These are phyloP conservation scores for Ustilago tritici DNA, from an alignment of 1,284 basidiomycete genomes.

Conservation along the genomic window DNA sequence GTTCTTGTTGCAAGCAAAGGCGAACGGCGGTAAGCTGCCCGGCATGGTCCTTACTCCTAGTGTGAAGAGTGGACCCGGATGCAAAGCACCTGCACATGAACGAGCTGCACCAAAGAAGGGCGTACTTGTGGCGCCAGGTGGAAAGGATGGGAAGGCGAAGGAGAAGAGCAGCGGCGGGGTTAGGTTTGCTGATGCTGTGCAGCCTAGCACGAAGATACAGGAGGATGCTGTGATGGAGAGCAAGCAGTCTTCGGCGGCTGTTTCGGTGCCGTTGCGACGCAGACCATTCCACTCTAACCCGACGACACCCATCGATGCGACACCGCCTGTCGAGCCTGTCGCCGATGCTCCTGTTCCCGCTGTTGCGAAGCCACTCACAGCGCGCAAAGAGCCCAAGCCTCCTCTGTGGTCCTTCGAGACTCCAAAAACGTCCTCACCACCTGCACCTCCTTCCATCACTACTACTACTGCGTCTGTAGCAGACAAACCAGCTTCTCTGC, in stretches of 20 bases:
- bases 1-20: conserved; percentile 22
- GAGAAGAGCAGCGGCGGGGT: conserved; percentile 24
- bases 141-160: conserved; percentile 19
- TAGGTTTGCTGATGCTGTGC: conserved; percentile 24
- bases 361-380: background rate
- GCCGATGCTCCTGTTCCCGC: background rate
- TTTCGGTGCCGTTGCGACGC: conserved; percentile 29
- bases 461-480: background rate
- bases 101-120: conserved; percentile 32
- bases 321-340: background rate
- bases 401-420: conserved; percentile 34
- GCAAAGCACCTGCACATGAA: conserved; percentile 53
- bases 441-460: background rate
- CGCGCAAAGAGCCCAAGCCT: conserved; percentile 28
- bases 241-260: background rate
- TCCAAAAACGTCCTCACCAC: conserved; percentile 17
- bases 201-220: background rate
- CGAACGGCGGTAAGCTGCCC: conserved; percentile 25
- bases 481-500: conserved; percentile 13
- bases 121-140: conserved; percentile 22
- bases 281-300: background rate
- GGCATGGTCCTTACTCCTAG: conserved; percentile 13
- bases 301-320: background rate
- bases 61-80: conserved; percentile 39
- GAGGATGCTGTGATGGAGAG: background rate